Percentiles rank a stretch among this genome's conserved stretches.
phyloP scores from a whole-genome alignment of 306 rosid species.

The Cucurbita pepo region DNA sequence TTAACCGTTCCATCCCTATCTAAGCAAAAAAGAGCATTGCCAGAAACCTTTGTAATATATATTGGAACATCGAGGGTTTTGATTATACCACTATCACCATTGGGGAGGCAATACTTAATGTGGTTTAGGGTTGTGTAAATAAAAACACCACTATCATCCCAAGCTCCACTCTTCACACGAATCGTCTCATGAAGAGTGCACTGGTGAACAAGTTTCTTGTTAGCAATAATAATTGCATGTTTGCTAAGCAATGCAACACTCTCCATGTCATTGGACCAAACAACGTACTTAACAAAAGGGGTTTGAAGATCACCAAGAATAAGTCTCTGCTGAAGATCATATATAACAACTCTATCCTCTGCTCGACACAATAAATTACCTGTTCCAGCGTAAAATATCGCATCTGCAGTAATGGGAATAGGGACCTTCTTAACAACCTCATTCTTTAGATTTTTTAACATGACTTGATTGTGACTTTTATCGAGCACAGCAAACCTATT shows the following conservation, averaged over 20 bases:
- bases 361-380: conserved; percentile 74
- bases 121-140: conserved; percentile 82
- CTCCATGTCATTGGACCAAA: conserved; percentile 86
- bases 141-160: conserved; percentile 96
- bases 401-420: conserved; percentile 63
- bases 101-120: conserved; percentile 79
- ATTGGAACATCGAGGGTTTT: conserved; percentile 80
- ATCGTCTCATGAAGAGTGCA: conserved; percentile 93
- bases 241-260: conserved; percentile 87
- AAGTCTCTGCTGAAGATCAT: conserved; percentile 68
- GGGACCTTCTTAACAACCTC: conserved; percentile 55
- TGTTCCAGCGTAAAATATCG: conserved; percentile 84
- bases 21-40: conserved; percentile 64
- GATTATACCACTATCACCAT: conserved; percentile 86
- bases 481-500: conserved; percentile 87
- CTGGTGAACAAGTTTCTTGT: conserved; percentile 74
- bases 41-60: conserved; percentile 73
- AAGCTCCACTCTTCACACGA: conserved; percentile 87
- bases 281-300: conserved; percentile 66
- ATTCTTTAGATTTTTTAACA: conserved; percentile 52
- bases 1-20: conserved; percentile 82
- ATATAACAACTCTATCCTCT: conserved; percentile 67
- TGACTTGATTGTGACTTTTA: conserved; percentile 53
- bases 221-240: conserved; percentile 75
- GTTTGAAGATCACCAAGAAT: conserved; percentile 76